phyloP scores from a whole-genome alignment of 148 eudicot genomes.

The Rhododendron vialii region DNA sequence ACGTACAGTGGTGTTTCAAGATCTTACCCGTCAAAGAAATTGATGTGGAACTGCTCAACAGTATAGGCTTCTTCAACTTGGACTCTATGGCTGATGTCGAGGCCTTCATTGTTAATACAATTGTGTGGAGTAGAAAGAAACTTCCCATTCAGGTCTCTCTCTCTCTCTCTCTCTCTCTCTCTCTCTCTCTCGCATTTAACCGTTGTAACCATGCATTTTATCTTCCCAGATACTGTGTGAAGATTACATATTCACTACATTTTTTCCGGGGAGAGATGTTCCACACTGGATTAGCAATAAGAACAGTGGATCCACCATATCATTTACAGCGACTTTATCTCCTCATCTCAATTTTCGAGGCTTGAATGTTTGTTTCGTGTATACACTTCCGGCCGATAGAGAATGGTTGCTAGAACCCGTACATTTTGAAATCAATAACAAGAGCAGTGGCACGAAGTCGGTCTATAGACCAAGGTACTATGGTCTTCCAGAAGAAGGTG shows the following conservation, averaged over 20 bases:
- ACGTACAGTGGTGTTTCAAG: neutral
- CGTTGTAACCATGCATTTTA: neutral
- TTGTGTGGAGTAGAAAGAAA: neutral
- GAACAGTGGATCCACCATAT: neutral
- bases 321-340: neutral
- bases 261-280: neutral
- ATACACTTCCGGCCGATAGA: neutral
- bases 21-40: neutral
- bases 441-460: neutral
- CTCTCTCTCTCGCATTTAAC: neutral
- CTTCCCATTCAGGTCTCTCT: neutral
- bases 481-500: too few species aligned
- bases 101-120: neutral
- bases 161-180: neutral
- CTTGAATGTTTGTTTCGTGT: neutral
- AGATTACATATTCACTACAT: neutral
- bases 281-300: neutral
- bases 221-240: neutral
- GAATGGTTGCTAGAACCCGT: neutral
- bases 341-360: neutral
- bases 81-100: neutral
- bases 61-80: neutral
- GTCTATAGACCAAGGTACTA: neutral
- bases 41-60: neutral
- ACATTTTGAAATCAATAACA: neutral